Evolutionary conservation across 208 protist species (phyloP), one percentile per base, ranked within the genome.

Genomic region (Crithidia thermophila): DNA sequence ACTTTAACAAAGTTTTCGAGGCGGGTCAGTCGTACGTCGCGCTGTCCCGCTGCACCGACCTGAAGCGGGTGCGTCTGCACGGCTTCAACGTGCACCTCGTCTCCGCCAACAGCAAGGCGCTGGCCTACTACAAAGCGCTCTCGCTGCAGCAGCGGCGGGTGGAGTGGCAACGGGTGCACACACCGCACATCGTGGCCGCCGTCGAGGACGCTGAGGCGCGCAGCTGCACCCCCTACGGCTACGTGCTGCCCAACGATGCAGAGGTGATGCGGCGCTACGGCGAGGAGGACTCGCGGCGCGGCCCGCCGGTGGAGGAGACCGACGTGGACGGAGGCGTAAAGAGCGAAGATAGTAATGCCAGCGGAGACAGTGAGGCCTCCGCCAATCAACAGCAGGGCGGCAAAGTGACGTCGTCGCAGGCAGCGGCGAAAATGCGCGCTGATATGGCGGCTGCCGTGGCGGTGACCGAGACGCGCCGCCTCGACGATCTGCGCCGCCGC

Each of bases 11-110:
- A 30, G 80, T 87, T 2, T 95, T 95, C 53, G 88, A 89, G 62
- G 75, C 81, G n/a, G 87, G 87, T 5, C 92, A 95, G 79, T 85
- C 85, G 3, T 97, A 97, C 79, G 92, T 97, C 39, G 92, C 92
- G 9, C 89, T 97, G 31, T 97, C 91, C 1, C 87, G 90, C 14
- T 93, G 87, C 72, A 92, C 85, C 1, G 72, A 87, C 33, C 68
- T 96, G 37, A 50, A 63, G 40, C 71, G 74, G 34, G 68, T 90
- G 52, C 68, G 81, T 5, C 74, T 96, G 56, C 77, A 91, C 71
- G 77, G 81, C 28, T 96, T 96, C 72, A 57, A 71, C 31, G 64
- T 71, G 4, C 55, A 73, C 42, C 64, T 82, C 36, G 82, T 93
- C 21, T 75, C 65, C 39, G 64, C 82, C n/a, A 90, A 91, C 62